A percentile compares a stretch with the other conserved stretches of the same genome.
These are phyloP conservation scores for Raddia guianensis DNA, from an alignment of 176 grass and related monocot genomes.

Conservation along the genomic window DNA sequence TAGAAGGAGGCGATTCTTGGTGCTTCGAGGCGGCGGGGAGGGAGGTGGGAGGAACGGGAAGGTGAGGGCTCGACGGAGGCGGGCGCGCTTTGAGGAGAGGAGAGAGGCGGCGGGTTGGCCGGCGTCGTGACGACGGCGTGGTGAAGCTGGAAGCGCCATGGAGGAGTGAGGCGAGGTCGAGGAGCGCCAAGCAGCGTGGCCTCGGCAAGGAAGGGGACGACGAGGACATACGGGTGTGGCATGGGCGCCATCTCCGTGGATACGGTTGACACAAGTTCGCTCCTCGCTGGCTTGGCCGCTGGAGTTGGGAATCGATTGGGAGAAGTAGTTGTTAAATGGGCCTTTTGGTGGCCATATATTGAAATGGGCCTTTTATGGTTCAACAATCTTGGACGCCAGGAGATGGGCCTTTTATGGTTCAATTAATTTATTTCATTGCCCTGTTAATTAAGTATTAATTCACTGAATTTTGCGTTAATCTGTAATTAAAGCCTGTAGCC, in stretches of 20 bases:
- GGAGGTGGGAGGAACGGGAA: constrained; percentile 62
- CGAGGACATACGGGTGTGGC: constrained; percentile 42
- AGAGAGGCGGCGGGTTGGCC: constrained; percentile 47
- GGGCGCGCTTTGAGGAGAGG: constrained; percentile 62
- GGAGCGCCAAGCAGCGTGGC: constrained; percentile 63
- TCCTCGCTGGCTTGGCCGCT: no score
- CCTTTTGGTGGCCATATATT: not conserved
- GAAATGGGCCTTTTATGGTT: not conserved
- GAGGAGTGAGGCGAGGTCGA: constrained; percentile 56
- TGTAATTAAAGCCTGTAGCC: no score
- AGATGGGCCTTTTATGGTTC: no score
- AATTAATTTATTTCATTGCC: no score
- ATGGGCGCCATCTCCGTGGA: constrained; percentile 30
- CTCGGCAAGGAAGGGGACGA: constrained; percentile 65
- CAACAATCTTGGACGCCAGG: no score
- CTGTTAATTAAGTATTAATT: no score
- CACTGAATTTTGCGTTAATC: no score
- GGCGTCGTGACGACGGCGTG: constrained; percentile 60
- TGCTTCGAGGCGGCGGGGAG: constrained; percentile 50
- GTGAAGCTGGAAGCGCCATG: constrained; percentile 50
- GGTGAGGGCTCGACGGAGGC: constrained; percentile 34
- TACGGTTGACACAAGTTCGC: no score
- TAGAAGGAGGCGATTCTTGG: constrained; percentile 28
- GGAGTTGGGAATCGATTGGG: no score
- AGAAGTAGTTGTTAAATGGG: no score